Conservation (phyloP, 2,329 filamentous ascomycete species). For the Fusarium sublunatum region DNA sequence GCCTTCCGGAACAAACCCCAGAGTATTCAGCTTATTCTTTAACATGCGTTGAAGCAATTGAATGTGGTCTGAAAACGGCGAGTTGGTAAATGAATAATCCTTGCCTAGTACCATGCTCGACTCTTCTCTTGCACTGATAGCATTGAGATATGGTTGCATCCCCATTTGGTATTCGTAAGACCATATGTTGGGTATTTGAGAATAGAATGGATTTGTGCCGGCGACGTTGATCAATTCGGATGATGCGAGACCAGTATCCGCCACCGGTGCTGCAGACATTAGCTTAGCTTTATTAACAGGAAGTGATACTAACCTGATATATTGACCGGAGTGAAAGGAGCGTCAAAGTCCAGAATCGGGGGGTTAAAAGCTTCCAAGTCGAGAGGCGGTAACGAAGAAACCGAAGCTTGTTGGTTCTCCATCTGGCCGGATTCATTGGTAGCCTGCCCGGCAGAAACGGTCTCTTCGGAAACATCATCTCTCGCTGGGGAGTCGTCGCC, state of each 20-base stretch:
- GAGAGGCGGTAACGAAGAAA: not conserved
- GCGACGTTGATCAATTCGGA: constrained; percentile 20
- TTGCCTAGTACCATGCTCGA: constrained; percentile 40
- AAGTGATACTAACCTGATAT: not conserved
- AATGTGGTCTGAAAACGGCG: constrained; percentile 50
- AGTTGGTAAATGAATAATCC: constrained; percentile 45
- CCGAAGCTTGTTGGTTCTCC: not conserved
- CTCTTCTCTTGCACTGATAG: constrained; percentile 40
- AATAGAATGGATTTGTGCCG: constrained; percentile 32
- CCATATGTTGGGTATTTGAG: constrained; percentile 49
- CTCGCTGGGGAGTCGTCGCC: not conserved
- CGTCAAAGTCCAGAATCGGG: constrained; percentile 11
- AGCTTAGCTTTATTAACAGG: accelerated
- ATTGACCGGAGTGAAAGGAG: not conserved
- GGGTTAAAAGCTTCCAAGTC: constrained; percentile 8
- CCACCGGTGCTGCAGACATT: not conserved
- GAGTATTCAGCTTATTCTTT: constrained; percentile 38
- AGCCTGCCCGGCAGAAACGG: not conserved
- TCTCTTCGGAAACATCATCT: not conserved
- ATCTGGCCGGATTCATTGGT: accelerated
- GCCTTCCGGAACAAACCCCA: constrained; percentile 27
- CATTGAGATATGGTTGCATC: constrained; percentile 42
- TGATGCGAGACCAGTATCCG: not conserved
- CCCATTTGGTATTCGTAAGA: constrained; percentile 49
- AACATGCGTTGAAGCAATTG: constrained; percentile 44